A percentile compares a stretch with the other conserved stretches of the same genome.
phyloP scores from a whole-genome alignment of 75 land plant species.

The Azolla pinnata region DNA sequence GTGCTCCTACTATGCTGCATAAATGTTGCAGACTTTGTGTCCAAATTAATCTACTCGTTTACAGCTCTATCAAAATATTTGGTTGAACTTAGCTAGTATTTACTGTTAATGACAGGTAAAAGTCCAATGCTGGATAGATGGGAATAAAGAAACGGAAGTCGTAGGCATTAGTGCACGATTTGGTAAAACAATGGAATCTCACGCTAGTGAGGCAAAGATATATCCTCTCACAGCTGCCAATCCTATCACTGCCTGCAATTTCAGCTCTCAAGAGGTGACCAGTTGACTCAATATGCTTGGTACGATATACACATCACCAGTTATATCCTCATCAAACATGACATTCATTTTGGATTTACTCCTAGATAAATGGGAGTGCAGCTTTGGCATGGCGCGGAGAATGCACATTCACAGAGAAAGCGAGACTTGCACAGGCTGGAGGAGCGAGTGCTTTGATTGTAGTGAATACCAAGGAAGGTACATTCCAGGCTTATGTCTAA shows the following conservation, averaged over 20 bases:
- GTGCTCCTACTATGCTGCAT: too few species aligned
- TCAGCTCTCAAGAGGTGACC: conserved; percentile 49
- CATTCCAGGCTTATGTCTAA: not conserved
- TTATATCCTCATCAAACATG: not conserved
- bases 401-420: conserved; percentile 75
- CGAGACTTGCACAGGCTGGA: conserved; percentile 63
- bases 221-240: conserved; percentile 42
- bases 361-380: conserved; percentile 49
- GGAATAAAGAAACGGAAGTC: conserved; percentile 34
- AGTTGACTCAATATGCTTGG: too few species aligned
- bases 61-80: too few species aligned
- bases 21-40: too few species aligned
- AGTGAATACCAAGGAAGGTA: conserved; percentile 85
- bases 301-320: not conserved
- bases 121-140: conserved; percentile 59
- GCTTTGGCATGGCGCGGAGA: conserved; percentile 64
- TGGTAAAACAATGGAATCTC: conserved; percentile 60
- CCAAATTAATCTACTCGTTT: too few species aligned
- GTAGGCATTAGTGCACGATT: conserved; percentile 91
- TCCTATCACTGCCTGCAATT: conserved; percentile 52
- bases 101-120: too few species aligned
- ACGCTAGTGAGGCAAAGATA: conserved; percentile 59
- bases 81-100: too few species aligned
- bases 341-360: not conserved
- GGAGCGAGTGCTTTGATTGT: conserved; percentile 70